Evolutionary conservation across 805 yeast species (phyloP).

Genomic region (Wickerhamiella cacticola): DNA sequence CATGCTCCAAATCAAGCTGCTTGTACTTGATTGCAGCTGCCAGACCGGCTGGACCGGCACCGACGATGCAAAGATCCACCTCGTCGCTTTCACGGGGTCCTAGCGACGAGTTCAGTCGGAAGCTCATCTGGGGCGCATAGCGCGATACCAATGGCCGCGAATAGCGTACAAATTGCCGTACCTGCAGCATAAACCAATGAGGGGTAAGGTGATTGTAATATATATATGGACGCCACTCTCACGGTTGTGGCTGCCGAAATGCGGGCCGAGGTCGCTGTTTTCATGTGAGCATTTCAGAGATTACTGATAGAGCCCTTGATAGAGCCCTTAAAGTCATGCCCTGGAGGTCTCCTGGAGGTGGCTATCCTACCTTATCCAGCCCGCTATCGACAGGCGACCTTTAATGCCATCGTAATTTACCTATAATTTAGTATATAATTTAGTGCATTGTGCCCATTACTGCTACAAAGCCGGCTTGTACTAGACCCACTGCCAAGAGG

Average conservation of each 20-base stretch:
- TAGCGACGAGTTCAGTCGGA: background rate
- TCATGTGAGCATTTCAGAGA: background rate
- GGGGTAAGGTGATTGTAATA: background rate
- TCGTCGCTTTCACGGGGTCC: conserved; percentile 64
- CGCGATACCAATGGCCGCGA: background rate
- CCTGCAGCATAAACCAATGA: conserved; percentile 7
- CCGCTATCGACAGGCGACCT: no score
- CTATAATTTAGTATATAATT: background rate
- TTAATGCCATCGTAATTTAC: no score
- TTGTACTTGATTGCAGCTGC: conserved; percentile 86
- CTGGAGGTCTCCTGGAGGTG: no score
- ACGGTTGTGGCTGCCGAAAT: no score
- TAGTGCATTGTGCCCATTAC: conserved; percentile 1
- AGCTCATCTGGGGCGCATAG: no score
- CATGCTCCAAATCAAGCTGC: conserved; percentile 61
- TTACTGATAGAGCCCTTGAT: no score
- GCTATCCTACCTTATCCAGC: no score
- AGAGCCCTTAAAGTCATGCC: no score
- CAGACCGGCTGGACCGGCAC: conserved; percentile 96
- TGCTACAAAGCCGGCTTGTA: conserved; percentile 17
- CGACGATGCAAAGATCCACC: conserved; percentile 91
- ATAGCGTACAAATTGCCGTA: background rate
- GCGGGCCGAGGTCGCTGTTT: no score
- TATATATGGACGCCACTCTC: background rate
- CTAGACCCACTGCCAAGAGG: conserved; percentile 16